phyloP scores from a whole-genome alignment of 345 rosid genomes.

The Eucalyptus caleyi region DNA sequence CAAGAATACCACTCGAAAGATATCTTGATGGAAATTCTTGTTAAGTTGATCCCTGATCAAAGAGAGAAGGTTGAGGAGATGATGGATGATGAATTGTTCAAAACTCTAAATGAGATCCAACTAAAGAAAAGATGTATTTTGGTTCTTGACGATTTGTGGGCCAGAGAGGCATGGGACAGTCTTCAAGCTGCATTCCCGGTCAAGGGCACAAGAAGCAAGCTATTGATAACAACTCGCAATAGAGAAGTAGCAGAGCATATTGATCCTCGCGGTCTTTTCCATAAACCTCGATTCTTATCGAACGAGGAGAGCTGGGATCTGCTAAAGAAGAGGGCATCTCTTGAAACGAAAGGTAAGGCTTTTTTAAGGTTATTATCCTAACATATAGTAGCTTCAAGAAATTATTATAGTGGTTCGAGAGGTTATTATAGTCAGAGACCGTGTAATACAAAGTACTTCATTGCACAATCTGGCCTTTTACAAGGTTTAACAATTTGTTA shows the following conservation, averaged over 20 bases:
- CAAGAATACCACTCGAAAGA: constrained; percentile 9
- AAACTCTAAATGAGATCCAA: background rate
- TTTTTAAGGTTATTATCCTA: background rate
- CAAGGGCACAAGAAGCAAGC: constrained; percentile 3
- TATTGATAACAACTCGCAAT: constrained; percentile 29
- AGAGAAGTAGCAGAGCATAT: constrained; percentile 5
- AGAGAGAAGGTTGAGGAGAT: constrained; percentile 12
- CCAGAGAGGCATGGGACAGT: constrained; percentile 11
- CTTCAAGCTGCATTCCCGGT: constrained; percentile 14
- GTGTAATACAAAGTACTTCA: background rate
- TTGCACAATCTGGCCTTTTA: background rate
- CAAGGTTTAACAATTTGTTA: background rate
- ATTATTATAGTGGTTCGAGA: background rate
- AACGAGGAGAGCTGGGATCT: constrained; percentile 32
- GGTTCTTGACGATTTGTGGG: constrained; percentile 32
- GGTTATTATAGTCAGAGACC: background rate
- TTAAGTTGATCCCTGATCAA: constrained; percentile 4
- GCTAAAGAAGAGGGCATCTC: constrained; percentile 20
- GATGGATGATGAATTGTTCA: constrained; percentile 18
- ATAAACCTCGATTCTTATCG: background rate
- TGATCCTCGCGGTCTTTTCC: background rate
- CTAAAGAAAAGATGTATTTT: constrained; percentile 8
- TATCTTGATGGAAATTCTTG: constrained; percentile 13
- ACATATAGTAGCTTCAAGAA: too few relatives aligned
- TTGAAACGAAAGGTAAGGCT: constrained; percentile 9